Conservation (phyloP, 140 eudicot species). For the Senecio squalidus region DNA sequence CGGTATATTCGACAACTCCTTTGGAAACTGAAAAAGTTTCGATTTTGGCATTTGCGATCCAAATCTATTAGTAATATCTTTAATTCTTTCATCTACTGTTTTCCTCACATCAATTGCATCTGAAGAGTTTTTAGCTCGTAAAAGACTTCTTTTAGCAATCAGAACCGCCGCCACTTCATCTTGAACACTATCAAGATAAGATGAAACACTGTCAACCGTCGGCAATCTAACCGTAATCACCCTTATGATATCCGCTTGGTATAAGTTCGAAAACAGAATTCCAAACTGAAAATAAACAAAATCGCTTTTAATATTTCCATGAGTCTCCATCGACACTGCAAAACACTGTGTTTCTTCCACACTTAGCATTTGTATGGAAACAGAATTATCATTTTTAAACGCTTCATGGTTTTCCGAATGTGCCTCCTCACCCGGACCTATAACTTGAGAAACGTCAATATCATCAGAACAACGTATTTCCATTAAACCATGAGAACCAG, state of each 20-base stretch:
- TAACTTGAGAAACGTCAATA: constrained; percentile 56
- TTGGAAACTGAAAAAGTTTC: constrained; percentile 82
- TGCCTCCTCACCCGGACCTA: constrained; percentile 95
- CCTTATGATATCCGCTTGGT: constrained; percentile 79
- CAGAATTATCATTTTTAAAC: constrained; percentile 63
- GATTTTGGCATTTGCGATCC: constrained; percentile 88
- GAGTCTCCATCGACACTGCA: constrained; percentile 72
- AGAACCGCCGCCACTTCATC: constrained; percentile 91
- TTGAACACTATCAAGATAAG: constrained; percentile 79
- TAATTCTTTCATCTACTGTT: constrained; percentile 81
- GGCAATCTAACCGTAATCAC: constrained; percentile 82
- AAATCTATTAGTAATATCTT: constrained; percentile 59
- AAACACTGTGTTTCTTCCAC: constrained; percentile 94
- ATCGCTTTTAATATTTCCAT: constrained; percentile 63
- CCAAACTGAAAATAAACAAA: constrained; percentile 77
- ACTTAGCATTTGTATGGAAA: constrained; percentile 67
- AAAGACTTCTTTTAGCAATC: constrained; percentile 72
- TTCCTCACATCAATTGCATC: constrained; percentile 62
- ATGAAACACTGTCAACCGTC: constrained; percentile 71
- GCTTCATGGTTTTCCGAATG: constrained; percentile 55
- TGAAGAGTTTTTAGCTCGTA: constrained; percentile 56
- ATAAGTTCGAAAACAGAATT: constrained; percentile 57
- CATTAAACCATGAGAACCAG: constrained; percentile 83
- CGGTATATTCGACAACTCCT: constrained; percentile 69
- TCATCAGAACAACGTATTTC: constrained; percentile 93